Evolutionary conservation across 1,284 basidiomycete species (phyloP).

Genomic region (Jaminaea rosea): DNA sequence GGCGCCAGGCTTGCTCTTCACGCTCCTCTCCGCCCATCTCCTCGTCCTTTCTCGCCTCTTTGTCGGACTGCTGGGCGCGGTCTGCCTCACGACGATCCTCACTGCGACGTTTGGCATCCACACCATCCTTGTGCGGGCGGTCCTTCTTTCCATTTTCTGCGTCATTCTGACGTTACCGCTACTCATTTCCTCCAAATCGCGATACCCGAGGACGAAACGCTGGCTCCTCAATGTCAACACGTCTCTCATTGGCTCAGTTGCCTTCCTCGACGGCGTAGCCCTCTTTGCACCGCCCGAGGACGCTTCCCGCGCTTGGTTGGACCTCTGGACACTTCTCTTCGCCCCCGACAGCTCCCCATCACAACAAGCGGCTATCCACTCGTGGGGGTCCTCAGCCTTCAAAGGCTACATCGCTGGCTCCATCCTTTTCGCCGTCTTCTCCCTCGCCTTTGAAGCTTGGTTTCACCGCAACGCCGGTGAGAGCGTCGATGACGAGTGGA

Average conservation of each 20-base stretch:
- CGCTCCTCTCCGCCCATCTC: constrained; percentile 19
- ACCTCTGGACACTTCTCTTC: constrained; percentile 33
- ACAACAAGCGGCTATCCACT: constrained; percentile 10
- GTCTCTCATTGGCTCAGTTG: constrained; percentile 26
- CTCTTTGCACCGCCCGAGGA: constrained; percentile 23
- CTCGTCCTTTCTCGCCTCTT: constrained; percentile 14
- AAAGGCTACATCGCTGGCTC: constrained; percentile 38
- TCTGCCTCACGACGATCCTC: constrained; percentile 21
- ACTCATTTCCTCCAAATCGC: constrained; percentile 7
- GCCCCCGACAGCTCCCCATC: constrained; percentile 14
- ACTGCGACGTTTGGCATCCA: constrained; percentile 38
- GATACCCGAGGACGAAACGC: constrained; percentile 14
- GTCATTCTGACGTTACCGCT: constrained; percentile 27
- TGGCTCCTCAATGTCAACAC: constrained; percentile 32
- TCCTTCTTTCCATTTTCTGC: constrained; percentile 22
- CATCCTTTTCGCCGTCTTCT: constrained; percentile 20
- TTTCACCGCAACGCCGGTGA: constrained; percentile 27
- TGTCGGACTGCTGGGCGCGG: constrained; percentile 21
- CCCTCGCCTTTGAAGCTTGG: constrained; percentile 25
- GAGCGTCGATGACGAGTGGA: constrained; percentile 33
- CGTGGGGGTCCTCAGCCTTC: constrained; percentile 32
- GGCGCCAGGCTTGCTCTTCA: constrained; percentile 24
- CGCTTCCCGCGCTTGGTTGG: constrained; percentile 26
- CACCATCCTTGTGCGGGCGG: constrained; percentile 26
- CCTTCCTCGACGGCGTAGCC: constrained; percentile 31